A percentile compares a stretch with the other conserved stretches of the same genome.
Conservation (phyloP, 805 yeast genomes). For the Yamadazyma tumulicola region DNA sequence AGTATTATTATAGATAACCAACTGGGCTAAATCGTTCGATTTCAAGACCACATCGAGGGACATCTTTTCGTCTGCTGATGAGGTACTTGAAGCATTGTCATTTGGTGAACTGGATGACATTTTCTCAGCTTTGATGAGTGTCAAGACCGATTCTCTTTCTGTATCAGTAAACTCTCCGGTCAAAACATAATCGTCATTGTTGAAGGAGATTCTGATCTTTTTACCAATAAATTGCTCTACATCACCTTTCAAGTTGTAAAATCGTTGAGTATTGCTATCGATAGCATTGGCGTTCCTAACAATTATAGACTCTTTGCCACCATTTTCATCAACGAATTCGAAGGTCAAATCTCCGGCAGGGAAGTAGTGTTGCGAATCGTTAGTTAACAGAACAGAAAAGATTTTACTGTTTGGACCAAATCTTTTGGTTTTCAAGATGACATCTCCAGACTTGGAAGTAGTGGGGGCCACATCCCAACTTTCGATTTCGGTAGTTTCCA, state of each 20-base stretch:
- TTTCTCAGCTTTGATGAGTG: neutral
- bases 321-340: constrained; percentile 16
- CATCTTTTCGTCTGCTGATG: neutral
- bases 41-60: constrained; percentile 26
- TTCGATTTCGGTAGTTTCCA: constrained; percentile 4
- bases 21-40: constrained; percentile 27
- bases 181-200: constrained; percentile 13
- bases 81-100: no score
- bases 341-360: constrained; percentile 27
- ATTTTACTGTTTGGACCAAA: constrained; percentile 16
- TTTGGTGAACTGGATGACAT: neutral
- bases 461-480: neutral
- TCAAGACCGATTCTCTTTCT: constrained; percentile 7
- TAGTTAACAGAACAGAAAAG: constrained; percentile 22
- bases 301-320: constrained; percentile 12
- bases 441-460: neutral
- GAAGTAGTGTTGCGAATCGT: constrained; percentile 19
- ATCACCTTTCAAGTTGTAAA: constrained; percentile 23
- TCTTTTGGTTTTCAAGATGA: constrained; percentile 12
- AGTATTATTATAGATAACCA: constrained; percentile 28
- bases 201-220: constrained; percentile 18
- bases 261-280: constrained; percentile 23
- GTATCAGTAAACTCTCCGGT: constrained; percentile 7
- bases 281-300: constrained; percentile 24
- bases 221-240: constrained; percentile 15